These are phyloP conservation scores for Eremomyces bilateralis DNA, from an alignment of 495 filamentous ascomycete genomes.

Conservation along the genomic window DNA sequence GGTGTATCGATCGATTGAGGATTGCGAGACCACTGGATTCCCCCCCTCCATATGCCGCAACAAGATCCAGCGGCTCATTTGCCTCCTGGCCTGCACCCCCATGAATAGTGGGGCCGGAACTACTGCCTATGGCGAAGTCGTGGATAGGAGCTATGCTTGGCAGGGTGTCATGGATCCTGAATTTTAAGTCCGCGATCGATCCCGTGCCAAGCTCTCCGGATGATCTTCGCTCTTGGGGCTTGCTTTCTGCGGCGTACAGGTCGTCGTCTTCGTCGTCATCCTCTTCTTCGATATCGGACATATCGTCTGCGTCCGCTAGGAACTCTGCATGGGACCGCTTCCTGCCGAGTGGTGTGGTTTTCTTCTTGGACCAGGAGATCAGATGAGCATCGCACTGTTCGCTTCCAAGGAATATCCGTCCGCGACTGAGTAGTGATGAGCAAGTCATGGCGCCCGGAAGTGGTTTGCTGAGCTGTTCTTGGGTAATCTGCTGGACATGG, in stretches of 20 bases:
- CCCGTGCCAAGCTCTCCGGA: too few relatives aligned
- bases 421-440: slow-evolving; percentile 39
- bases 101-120: background rate
- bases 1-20: slow-evolving; percentile 53
- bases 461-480: slow-evolving; percentile 30
- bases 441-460: background rate
- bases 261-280: slow-evolving; percentile 41
- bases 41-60: slow-evolving; percentile 47
- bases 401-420: slow-evolving; percentile 67
- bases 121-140: slow-evolving; percentile 37
- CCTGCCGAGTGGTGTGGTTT: slow-evolving; percentile 24
- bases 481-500: slow-evolving; percentile 36
- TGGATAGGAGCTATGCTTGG: slow-evolving; percentile 57
- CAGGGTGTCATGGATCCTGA: slow-evolving; percentile 56
- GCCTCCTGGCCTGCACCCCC: background rate
- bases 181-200: slow-evolving; percentile 28
- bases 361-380: slow-evolving; percentile 47
- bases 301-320: slow-evolving; percentile 7
- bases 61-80: slow-evolving; percentile 28
- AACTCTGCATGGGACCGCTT: slow-evolving; percentile 24
- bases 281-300: slow-evolving; percentile 22
- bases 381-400: slow-evolving; percentile 67
- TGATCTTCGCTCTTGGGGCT: slow-evolving; percentile 14
- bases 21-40: slow-evolving; percentile 47
- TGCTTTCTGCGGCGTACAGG: slow-evolving; percentile 32